Evolutionary conservation across 208 protist genomes (phyloP), one percentile per base, ranked within the genome.

Genomic region (Leptomonas pyrrhocoris): DNA sequence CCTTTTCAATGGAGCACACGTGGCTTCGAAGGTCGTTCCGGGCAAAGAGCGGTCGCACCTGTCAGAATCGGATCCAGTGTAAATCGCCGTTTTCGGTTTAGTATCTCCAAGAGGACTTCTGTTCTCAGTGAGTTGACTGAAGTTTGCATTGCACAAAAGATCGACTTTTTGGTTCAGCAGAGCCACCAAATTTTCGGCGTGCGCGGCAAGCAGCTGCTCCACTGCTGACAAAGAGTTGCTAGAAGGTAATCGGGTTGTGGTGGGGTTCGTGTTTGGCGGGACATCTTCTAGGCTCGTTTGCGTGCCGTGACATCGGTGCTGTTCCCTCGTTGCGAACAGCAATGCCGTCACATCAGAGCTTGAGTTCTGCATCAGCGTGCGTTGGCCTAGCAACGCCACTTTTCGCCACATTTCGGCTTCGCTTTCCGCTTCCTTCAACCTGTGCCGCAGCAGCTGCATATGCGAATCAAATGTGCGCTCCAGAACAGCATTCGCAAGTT

Each of bases 381-480:
- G 25, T 7, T 53, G 23, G 16, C 69, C 53, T 21, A 49, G 68
- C 38, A 76, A 55, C 23, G 71, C 42, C 9, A 65, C 56, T 21
- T 59, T 62, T 3, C 66, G 66, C 71, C 71, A 76, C 62, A 76
- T 76, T 12, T 49, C 38, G 12, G 55, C 61, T 11, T 27, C 45
- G 28, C 65, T 60, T 27, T 76, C 71, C 19, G 71, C 71, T 36
- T 68, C 62, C 53, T 42, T 51, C 19, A 76, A 62, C 19, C 61
- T 76, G 13, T 65, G 66, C 16, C 71, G 71, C n/a, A 76, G 55
- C 2, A 76, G 13, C 42, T 57, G 54, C 7, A 43, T 38, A 25
- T 76, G 62, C 0, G 15, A 3, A 42, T 76, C 71, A 53, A 76
- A 76, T 13, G 43, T 65, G 23, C 62, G 62, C 45, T 76, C 71